These are phyloP conservation scores for Vitis riparia DNA, from an alignment of 164 flowering plant species.

Conservation along the genomic window DNA sequence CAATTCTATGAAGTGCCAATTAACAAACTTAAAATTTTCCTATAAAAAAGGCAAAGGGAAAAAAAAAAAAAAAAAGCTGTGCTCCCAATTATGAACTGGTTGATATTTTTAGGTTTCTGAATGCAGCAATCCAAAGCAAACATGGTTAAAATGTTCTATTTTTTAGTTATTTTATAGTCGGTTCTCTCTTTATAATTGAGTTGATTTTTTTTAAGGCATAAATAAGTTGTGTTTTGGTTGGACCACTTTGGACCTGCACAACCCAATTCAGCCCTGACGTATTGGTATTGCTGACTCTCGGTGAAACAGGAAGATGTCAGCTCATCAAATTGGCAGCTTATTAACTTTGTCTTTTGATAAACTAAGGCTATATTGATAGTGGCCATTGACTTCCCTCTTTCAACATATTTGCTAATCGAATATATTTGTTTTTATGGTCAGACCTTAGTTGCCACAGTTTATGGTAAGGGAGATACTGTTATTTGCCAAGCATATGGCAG, in stretches of 20 bases:
- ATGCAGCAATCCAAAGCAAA: no score
- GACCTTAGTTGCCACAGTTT: conserved; percentile 63
- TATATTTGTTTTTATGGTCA: conserved; percentile 27
- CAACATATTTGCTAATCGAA: conserved; percentile 2
- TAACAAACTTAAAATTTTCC: no score
- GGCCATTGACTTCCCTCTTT: not conserved
- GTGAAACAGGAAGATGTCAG: not conserved
- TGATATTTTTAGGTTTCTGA: no score
- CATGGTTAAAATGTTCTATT: no score
- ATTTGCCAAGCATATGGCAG: conserved; percentile 65
- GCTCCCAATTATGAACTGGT: no score
- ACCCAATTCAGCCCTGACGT: not conserved
- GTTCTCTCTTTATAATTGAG: no score
- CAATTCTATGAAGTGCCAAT: no score
- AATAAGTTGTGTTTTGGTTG: not conserved
- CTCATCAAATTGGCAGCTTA: not conserved
- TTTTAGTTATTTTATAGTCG: no score
- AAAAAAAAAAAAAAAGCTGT: no score
- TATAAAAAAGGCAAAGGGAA: no score
- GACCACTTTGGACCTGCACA: not conserved
- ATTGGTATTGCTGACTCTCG: not conserved
- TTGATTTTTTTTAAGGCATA: not conserved
- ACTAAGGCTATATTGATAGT: not conserved
- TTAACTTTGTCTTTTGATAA: no score
- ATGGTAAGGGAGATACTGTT: conserved; percentile 44